Evolutionary conservation across 345 rosid species (phyloP).

Genomic region (Heritiera fomes): DNA sequence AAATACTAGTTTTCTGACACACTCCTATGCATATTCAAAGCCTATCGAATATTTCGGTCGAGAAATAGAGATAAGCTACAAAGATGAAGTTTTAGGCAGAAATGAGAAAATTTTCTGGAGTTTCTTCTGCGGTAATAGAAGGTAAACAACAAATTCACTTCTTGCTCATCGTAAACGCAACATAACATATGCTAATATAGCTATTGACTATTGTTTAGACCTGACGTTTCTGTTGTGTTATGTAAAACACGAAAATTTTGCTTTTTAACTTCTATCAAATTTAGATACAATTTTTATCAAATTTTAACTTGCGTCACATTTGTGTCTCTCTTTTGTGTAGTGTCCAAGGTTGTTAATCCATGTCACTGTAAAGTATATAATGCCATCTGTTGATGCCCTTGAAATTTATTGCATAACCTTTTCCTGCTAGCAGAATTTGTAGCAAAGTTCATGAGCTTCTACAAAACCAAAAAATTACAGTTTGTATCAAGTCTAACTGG

Average conservation of each 20-base stretch:
- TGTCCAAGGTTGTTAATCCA: background rate
- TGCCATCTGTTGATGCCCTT: background rate
- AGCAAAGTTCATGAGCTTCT: conserved; percentile 31
- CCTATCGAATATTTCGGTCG: background rate
- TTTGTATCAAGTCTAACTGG: background rate
- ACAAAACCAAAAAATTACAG: conserved; percentile 5
- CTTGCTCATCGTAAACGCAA: background rate
- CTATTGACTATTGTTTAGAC: no score
- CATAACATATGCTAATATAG: background rate
- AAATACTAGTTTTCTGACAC: background rate
- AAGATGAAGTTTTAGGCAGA: background rate
- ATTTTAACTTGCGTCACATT: no score
- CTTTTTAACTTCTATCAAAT: no score
- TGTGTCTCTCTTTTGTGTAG: no score
- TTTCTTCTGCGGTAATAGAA: background rate
- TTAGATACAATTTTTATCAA: no score
- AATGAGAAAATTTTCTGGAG: background rate
- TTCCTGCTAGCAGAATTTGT: conserved; percentile 24
- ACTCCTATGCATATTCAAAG: background rate
- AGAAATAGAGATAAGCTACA: background rate
- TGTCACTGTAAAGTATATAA: background rate
- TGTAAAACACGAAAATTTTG: no score
- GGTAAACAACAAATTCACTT: background rate
- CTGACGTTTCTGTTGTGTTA: no score
- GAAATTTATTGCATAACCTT: background rate